Base-by-base conservation (phyloP, 192 early-diverging fungal genomes). In the Backusella morwellensis region DNA sequence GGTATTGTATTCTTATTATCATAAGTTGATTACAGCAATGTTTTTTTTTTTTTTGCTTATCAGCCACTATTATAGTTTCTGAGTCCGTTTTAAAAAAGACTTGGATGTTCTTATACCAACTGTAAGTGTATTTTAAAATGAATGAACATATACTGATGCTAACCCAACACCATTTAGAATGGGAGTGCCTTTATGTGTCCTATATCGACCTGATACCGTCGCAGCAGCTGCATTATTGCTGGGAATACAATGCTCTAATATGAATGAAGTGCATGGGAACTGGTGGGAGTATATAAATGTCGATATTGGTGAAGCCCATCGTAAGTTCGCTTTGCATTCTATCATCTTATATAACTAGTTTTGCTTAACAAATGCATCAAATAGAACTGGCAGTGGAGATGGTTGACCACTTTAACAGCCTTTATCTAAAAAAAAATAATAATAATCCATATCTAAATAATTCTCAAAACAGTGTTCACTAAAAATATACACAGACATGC, bases 51-150 rank as follows among this genome's bases (percentile, higher is more conserved):
- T 32, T 32, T 32, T 32, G 38, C 3, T 35, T 40, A 12, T 73
- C 38, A 40, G 38, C 9, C 34, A 44, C 29, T 8, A 75, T 9
- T 67, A 5, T 70, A 68, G 75, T 82, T 38, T 69, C 75, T 6
- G 69, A 67, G 34, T 78, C 77, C 59, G 35, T 80, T 66, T 73
- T 73, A 5, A 83, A 85, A 70, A 85, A 83, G 78, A 85, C 88
- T 36, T 90, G 89, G 89, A 82, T 76, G 47, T 84, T 90, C 35
- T 70, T 90, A 21, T 81, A 74, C 68, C 86, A 90, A 40, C 84
- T 85, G 82, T 83, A 41, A 72, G 50, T 70, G 40, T 21, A 56
- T 15, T 17, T 36, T 34, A 19, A 36, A 66, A 35, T 42, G 40
- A n/a, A 50, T 50, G 21, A n/a, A n/a, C 6, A 50, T n/a, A 50